Percentiles rank a stretch among this genome's conserved stretches.
Conservation (phyloP, 2,329 filamentous ascomycete genomes). For the Xylariaceae sp. region DNA sequence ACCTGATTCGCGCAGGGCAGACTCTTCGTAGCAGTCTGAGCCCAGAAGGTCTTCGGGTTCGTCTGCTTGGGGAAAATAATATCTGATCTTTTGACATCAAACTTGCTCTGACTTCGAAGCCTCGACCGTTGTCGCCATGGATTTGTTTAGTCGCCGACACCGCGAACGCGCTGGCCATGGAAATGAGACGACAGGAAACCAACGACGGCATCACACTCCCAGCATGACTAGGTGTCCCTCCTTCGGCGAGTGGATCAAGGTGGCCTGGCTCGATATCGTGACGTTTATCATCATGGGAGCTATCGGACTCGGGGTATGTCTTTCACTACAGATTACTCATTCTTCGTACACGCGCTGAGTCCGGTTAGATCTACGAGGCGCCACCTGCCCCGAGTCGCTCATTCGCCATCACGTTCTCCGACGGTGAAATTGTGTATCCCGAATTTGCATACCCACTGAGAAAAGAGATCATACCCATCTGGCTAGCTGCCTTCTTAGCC, state of each 20-base stretch:
- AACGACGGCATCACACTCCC: constrained; percentile 26
- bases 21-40: no score
- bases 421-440: constrained; percentile 65
- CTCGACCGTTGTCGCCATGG: constrained; percentile 15
- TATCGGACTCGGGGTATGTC: constrained; percentile 59
- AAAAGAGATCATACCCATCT: constrained; percentile 66
- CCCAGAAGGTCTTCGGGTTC: no score
- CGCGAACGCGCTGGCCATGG: constrained; percentile 12
- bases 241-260: constrained; percentile 66
- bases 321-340: background rate
- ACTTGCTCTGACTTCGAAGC: background rate
- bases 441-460: constrained; percentile 66
- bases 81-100: background rate
- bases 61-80: background rate
- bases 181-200: constrained; percentile 2
- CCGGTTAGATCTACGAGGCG: constrained; percentile 53
- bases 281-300: constrained; percentile 63
- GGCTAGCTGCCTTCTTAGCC: constrained; percentile 61
- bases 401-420: constrained; percentile 61
- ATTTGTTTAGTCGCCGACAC: constrained; percentile 24
- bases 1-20: background rate
- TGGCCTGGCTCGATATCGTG: constrained; percentile 60
- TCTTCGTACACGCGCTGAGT: constrained; percentile 2
- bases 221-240: constrained; percentile 49
- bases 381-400: constrained; percentile 62